Base-by-base conservation (phyloP, 352 stramenopile genomes). In the Globisporangium camurandrum region DNA sequence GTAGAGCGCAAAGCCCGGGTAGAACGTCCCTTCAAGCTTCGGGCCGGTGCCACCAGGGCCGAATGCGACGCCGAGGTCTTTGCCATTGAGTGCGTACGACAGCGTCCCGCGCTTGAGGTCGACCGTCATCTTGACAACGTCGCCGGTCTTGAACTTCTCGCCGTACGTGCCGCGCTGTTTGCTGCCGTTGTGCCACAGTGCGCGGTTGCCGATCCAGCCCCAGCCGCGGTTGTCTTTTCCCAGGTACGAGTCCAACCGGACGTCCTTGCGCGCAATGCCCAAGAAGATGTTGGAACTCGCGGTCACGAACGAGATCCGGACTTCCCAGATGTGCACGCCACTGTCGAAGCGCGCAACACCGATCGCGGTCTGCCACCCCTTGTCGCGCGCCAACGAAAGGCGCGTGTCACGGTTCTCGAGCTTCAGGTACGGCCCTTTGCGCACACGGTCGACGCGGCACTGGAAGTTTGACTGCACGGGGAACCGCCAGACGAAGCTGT, bases 211-310 rank as follows among this genome's bases (percentile, higher is more conserved):
- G 36, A 96, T 96, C 80, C 86, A 96, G 9, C 84, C 86, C 86
- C 86, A 96, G 14, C 86, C 84, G 23, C 85, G 81, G 50, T 94
- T 96, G 56, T 96, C 86, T 38, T 96, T 96, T n/a, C 86, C 86
- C 24, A 96, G 56, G 39, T 96, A 96, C 20, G 86, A 96, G 42
- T 95, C 82, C 10, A 96, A 51, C 0, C 86, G 78, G 22, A 93
- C 83, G 22, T 94, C 82, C 22, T 85, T 77, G 2, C 84, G 84
- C 40, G 74, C 86, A 37, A 95, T 84, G 8, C 84, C 86, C 19
- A 96, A 59, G 51, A 96, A 95, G 40, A 96, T 93, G 41, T 96
- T 94, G 28, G 75, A 91, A 47, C 81, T 93, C n/a, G 85, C 84
- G 14, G 81, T 94, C 30, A 92, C 76, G 30, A 92, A 92, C 31